These are phyloP conservation scores for Tricholoma matsutake DNA, from an alignment of 768 basidiomycete genomes.

Conservation along the genomic window DNA sequence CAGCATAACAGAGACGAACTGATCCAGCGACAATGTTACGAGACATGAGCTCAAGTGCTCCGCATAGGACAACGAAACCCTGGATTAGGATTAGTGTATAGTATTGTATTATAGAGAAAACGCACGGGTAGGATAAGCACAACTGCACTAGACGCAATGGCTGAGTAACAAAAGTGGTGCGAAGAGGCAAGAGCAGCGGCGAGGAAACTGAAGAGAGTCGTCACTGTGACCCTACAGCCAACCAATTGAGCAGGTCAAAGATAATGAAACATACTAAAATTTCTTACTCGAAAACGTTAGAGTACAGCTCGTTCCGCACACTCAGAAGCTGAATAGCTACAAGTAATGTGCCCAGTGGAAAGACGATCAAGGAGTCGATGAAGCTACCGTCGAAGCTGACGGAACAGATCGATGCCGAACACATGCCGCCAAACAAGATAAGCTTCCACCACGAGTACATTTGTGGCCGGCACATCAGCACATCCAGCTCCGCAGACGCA, in stretches of 20 bases:
- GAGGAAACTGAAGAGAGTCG: constrained; percentile 76
- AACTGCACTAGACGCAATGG: constrained; percentile 71
- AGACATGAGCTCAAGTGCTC: constrained; percentile 75
- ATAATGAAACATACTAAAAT: neutral
- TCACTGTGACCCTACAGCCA: constrained; percentile 62
- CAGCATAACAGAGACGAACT: constrained; percentile 75
- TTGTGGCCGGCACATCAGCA: constrained; percentile 65
- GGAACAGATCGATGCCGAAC: constrained; percentile 71
- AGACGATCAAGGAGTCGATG: constrained; percentile 68
- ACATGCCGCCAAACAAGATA: constrained; percentile 72
- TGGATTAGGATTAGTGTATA: constrained; percentile 18
- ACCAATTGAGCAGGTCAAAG: neutral
- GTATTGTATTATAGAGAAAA: constrained; percentile 5
- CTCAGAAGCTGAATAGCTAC: constrained; percentile 71
- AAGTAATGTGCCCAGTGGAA: constrained; percentile 75
- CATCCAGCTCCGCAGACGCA: constrained; percentile 67
- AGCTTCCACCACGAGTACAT: constrained; percentile 60
- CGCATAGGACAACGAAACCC: constrained; percentile 70
- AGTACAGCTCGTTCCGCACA: constrained; percentile 73
- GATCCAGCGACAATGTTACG: constrained; percentile 83
- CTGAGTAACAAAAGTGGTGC: constrained; percentile 74
- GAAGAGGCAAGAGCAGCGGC: constrained; percentile 71
- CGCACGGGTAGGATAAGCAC: constrained; percentile 77
- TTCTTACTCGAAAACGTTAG: constrained; percentile 72
- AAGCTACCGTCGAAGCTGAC: constrained; percentile 74